A percentile compares a stretch with the other conserved stretches of the same genome.
Evolutionary conservation across 23 red algal genomes (phyloP).

Genomic region (Gracilaria domingensis): DNA sequence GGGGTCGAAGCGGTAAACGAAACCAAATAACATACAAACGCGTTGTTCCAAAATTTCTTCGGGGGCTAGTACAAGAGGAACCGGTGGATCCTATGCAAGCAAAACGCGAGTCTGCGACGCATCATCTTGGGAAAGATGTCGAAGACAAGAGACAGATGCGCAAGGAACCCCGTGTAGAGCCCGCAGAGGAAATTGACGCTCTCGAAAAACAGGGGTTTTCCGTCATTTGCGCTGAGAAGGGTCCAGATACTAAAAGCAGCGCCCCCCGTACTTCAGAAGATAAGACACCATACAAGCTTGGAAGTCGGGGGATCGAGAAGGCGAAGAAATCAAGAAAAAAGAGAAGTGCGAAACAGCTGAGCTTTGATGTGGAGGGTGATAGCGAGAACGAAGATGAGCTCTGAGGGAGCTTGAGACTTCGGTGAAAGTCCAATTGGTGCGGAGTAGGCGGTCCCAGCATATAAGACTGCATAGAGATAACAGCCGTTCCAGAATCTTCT

Average conservation of each 20-base stretch:
- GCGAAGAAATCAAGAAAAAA: conserved; percentile 4
- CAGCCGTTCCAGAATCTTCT: too few species aligned
- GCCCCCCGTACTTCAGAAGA: neutral
- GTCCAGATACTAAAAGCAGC: neutral
- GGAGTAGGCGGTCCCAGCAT: too few species aligned
- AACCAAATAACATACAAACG: conserved; percentile 12
- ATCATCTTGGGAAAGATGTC: conserved; percentile 11
- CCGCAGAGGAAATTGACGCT: neutral
- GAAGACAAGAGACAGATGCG: neutral
- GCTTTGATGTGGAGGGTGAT: neutral
- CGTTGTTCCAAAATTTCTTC: neutral
- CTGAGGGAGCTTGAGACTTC: neutral
- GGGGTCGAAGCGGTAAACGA: conserved; percentile 15
- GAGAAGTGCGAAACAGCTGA: neutral
- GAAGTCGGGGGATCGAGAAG: neutral
- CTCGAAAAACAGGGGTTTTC: neutral
- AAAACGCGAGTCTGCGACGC: conserved; percentile 21
- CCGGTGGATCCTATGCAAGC: neutral
- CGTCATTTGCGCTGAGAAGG: neutral
- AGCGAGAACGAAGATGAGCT: neutral
- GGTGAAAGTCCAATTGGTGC: neutral
- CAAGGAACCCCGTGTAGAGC: neutral
- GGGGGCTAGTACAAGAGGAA: neutral
- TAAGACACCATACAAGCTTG: neutral
- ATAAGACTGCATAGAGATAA: too few species aligned